Evolutionary conservation across 345 rosid genomes (phyloP), one percentile per base, ranked within the genome.

Genomic region (Abelmoschus esculentus): DNA sequence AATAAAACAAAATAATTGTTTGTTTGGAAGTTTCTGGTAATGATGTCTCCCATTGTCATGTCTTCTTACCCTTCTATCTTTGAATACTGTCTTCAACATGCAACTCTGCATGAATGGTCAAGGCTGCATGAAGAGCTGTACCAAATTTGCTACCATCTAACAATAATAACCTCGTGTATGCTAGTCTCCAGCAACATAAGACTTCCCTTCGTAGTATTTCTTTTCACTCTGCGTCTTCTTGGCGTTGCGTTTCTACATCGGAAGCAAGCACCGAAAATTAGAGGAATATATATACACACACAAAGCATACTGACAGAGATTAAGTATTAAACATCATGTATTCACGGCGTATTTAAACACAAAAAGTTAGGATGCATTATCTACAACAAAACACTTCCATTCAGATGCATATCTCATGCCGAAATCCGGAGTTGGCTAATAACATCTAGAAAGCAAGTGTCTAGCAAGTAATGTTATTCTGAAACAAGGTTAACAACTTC

Each of bases 141-240:
- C 54, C 54, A 34, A 74, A 72, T 68, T 62, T 56, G 67, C 76
- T 73, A 66, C 14, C 50, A 46, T 7, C 58, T 46, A 26, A 15
- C 52, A 19, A 46, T 46, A 42, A 14, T 40, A 11, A 32, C 12
- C 38, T 6, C 32, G 32, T 29, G 7, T 47, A 26, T 11, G 34
- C 77, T 83, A 88, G 54, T 86, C 89, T 63, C 84, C 90, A 1
- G 87, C 50, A 47, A 86, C 83, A 49, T 78, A 82, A 4, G 79
- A 74, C 79, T 86, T 88, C 84, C 79, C 82, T 55, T 81, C 84
- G 14, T 88, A 88, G 75, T 88, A 88, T 70, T 81, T 88, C 66
- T 84, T 84, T 86, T 88, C 93, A 61, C 87, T 83, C 31, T 68
- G 75, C 66, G 76, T 70, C 77, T 88, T 88, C 76, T 83, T 88